Evolutionary conservation across 257 asterid species (phyloP), one percentile per base, ranked within the genome.

Genomic region (Fraxinus pennsylvanica): DNA sequence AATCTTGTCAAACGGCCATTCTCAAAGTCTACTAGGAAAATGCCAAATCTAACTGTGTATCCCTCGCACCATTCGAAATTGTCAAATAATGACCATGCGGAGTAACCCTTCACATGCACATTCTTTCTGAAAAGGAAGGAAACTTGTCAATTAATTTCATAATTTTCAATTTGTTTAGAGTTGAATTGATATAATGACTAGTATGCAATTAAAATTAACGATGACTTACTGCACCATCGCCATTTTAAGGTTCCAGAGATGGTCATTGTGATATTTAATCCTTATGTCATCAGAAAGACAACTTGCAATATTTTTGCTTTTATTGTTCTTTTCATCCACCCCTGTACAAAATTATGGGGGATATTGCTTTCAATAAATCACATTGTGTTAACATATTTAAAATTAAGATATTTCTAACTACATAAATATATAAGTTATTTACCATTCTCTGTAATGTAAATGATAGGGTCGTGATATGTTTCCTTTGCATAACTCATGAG

Each of bases 161-260:
- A 33, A 14, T 9, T 29, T 89, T 77, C 80, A 86, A 9, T 9
- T 38, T 38, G 41, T 38, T 1, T 38, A 38, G 41, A 38, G 41
- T 38, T 41, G 15, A 27, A 13, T 36, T 35, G 21, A 38, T 38
- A 38, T 36, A 36, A 14, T 7, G 1, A 5, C 7, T 3, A 7
- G 21, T 25, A 25, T 25, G 27, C 27, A 25, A 25, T 25, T 25
- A 25, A 25, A 25, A 25, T 19, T 14, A 30, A 68, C 5, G 13
- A 39, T 13, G 2, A 61, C 90, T 81, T 80, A 88, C 92, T 19
- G 3, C 91, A 79, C 73, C 27, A 90, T 87, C 71, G 90, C 86
- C 69, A 68, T 32, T 76, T 81, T 78, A 45, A 87, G 73, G 15
- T 74, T 72, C 14, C 68, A 72, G 47, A 88, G 86, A 87, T 88